phyloP scores from a whole-genome alignment of 2,329 filamentous ascomycete genomes.

The Cercospora sp. region DNA sequence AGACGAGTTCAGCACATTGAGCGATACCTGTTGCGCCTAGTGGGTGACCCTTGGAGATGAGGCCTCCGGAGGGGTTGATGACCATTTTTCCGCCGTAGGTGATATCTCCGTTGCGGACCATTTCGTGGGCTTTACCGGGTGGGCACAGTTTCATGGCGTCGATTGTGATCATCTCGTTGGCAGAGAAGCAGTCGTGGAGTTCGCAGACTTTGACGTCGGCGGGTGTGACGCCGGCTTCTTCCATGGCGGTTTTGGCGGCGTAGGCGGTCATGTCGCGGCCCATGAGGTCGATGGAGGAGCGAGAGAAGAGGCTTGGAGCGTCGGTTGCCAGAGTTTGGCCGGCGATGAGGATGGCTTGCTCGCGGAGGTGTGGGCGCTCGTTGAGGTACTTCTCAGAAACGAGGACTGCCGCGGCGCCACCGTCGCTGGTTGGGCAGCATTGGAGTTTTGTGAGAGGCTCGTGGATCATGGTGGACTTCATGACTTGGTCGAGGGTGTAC shows the following conservation, averaged over 20 bases:
- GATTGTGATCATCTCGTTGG: constrained; percentile 89
- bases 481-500: constrained; percentile 81
- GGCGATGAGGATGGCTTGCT: constrained; percentile 82
- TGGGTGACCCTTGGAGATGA: constrained; percentile 95
- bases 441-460: constrained; percentile 93
- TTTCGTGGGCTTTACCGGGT: constrained; percentile 83
- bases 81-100: constrained; percentile 77
- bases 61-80: constrained; percentile 60
- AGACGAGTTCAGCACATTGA: constrained; percentile 91
- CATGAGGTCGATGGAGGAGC: constrained; percentile 80
- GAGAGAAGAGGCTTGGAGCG: constrained; percentile 73
- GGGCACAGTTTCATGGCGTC: constrained; percentile 78
- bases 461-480: constrained; percentile 74
- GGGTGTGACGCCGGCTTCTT: constrained; percentile 67
- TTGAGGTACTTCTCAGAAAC: constrained; percentile 89
- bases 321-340: constrained; percentile 86
- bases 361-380: constrained; percentile 74
- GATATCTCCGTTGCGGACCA: constrained; percentile 83
- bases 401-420: constrained; percentile 81
- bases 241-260: constrained; percentile 67
- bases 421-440: constrained; percentile 94
- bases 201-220: constrained; percentile 80
- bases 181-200: constrained; percentile 93
- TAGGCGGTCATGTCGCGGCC: constrained; percentile 80
- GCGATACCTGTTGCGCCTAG: constrained; percentile 89